These are phyloP conservation scores for Periconia macrospinosa DNA, from an alignment of 2,329 filamentous ascomycete genomes.

Conservation along the genomic window DNA sequence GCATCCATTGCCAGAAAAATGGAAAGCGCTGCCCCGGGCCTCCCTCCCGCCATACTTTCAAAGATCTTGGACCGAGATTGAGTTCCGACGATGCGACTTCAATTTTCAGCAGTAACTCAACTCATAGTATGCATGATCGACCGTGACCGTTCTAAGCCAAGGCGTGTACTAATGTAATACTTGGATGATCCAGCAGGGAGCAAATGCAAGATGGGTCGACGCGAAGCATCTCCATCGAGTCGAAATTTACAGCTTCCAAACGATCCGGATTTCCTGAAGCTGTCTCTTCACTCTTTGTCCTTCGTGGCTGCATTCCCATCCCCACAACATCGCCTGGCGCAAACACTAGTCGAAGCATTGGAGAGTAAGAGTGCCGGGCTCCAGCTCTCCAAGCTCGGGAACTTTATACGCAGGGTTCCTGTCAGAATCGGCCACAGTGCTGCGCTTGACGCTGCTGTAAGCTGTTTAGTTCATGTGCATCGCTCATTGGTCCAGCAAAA, in stretches of 20 bases:
- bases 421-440: slow-evolving; percentile 33
- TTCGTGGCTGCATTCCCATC: slow-evolving; percentile 10
- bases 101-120: not conserved
- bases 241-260: not conserved
- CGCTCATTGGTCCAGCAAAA: slow-evolving; percentile 28
- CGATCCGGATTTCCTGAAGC: not conserved
- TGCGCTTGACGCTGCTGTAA: slow-evolving; percentile 35
- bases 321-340: slow-evolving; percentile 28
- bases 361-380: slow-evolving; percentile 30
- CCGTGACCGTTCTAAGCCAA: too few relatives aligned
- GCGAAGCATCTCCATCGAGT: not conserved
- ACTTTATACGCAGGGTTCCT: slow-evolving; percentile 35
- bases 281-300: not conserved
- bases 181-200: not conserved
- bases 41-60: slow-evolving; percentile 37
- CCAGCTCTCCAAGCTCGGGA: slow-evolving; percentile 33
- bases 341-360: slow-evolving; percentile 28
- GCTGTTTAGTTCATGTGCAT: slow-evolving; percentile 32
- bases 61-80: slow-evolving; percentile 26
- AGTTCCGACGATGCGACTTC: not conserved
- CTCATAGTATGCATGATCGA: not conserved
- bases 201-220: not conserved
- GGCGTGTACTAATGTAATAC: too few relatives aligned
- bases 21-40: slow-evolving; percentile 37
- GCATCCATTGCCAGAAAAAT: slow-evolving; percentile 39